Evolutionary conservation across 371 early-diverging fungal species (phyloP), one percentile per base, ranked within the genome.

Genomic region (Gilbertella persicaria): DNA sequence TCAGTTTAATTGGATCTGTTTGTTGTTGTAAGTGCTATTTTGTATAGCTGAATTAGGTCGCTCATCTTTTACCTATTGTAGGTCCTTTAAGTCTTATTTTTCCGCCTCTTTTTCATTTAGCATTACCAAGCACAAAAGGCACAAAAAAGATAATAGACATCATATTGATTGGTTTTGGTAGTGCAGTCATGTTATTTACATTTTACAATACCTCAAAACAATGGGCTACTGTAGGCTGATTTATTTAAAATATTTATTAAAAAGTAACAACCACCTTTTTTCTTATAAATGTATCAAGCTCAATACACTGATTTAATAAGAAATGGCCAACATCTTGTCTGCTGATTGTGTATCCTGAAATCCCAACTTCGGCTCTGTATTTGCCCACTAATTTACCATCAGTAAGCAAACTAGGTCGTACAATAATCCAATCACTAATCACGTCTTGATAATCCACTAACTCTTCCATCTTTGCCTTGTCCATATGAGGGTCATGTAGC

Each of bases 1-100:
- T 97, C 33, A 85, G 89, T 40, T 80, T 95, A 40, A 90, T 95
- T 26, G 97, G 96, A 1, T 90, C 90, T 44, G 82, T 95, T 51
- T 90, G 93, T 17, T 97, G 96, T 69, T 73, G 77, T 76, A 69
- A 73, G 73, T 48, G n/a, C 25, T 35, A 12, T 3, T 24, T 29
- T 50, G 25, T 29, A 21, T 53, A 20, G 6, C 10, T 16, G 1
- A 19, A 20, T 29, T 24, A 10, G 19, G 39, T 24, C 4, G 4
- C 37, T 36, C 23, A 17, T 37, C 3, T 24, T 36, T 36, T 14
- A 45, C 36, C 43, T 46, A 40, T 16, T 44, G 35, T 60, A 67
- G 68, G 73, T 45, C 76, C 74, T 8, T 48, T 73, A 24, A 71
- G 71, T 45, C 61, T 71, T 12, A 79, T 74, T 3, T 73, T 73